phyloP scores from a whole-genome alignment of 208 protist genomes.

The Trypanosoma vivax region DNA sequence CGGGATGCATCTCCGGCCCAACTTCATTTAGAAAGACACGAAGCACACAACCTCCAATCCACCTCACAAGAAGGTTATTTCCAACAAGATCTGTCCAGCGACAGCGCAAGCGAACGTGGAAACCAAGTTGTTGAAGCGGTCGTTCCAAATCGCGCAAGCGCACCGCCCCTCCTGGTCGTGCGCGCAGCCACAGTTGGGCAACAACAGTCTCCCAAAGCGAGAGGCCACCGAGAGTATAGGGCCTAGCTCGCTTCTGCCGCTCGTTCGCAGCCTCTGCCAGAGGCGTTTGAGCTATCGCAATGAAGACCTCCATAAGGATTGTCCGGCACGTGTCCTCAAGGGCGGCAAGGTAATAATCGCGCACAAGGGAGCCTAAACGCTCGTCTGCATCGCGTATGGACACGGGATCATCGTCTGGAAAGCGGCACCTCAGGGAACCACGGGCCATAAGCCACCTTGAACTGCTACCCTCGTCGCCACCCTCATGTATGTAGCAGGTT shows the following conservation, averaged over 20 bases:
- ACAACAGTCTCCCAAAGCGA: conserved; percentile 10
- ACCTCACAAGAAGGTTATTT: conserved; percentile 12
- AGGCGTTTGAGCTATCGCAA: not conserved
- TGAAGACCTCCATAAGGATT: conserved; percentile 13
- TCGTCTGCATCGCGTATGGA: conserved; percentile 2
- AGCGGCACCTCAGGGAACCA: conserved; percentile 9
- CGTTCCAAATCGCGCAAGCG: conserved; percentile 19
- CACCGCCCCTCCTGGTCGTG: not conserved
- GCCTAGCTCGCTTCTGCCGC: not conserved
- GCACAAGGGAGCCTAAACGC: conserved; percentile 1
- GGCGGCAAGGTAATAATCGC: conserved; percentile 2
- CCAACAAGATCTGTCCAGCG: conserved; percentile 13
- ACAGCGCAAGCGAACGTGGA: conserved; percentile 13
- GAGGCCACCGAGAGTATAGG: conserved; percentile 8
- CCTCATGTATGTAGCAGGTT: conserved; percentile 3
- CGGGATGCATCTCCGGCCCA: not conserved
- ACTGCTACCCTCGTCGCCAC: not conserved
- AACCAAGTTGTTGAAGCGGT: conserved; percentile 12
- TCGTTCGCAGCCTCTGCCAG: not conserved
- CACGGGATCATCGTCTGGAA: not conserved
- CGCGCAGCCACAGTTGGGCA: not conserved
- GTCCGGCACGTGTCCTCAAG: conserved; percentile 11
- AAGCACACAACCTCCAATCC: conserved; percentile 1
- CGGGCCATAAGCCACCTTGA: conserved; percentile 11
- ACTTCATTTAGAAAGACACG: conserved; percentile 18